Conservation (phyloP, 352 stramenopile species). For the Pythium oligandrum region DNA sequence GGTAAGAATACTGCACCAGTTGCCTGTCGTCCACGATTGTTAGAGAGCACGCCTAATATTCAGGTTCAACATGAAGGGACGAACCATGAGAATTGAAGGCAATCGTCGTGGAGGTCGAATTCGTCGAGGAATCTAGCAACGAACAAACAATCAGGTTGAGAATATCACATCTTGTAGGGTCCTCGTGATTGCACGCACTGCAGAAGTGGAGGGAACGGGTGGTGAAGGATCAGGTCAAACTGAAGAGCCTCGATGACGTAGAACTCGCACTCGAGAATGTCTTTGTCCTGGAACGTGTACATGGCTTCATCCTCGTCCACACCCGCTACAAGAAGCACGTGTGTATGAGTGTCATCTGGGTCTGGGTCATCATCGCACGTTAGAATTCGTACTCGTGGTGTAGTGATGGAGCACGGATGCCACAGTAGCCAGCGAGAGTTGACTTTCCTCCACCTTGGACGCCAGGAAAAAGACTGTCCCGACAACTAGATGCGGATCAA, state of each 20-base stretch:
- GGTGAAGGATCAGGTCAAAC: slow-evolving; percentile 86
- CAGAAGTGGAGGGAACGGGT: slow-evolving; percentile 79
- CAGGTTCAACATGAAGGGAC: not conserved
- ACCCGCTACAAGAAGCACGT: slow-evolving; percentile 29
- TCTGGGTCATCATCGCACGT: not conserved
- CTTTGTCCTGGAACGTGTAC: slow-evolving; percentile 87
- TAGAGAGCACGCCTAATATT: too few relatives aligned
- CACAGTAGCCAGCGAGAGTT: slow-evolving; percentile 73
- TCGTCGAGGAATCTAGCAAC: slow-evolving; percentile 68
- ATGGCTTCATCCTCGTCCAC: slow-evolving; percentile 85
- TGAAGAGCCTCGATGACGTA: slow-evolving; percentile 86
- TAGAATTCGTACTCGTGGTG: slow-evolving; percentile 56
- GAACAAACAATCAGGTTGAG: not conserved
- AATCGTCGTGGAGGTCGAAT: slow-evolving; percentile 84
- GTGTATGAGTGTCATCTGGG: not conserved
- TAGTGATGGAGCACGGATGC: slow-evolving; percentile 82
- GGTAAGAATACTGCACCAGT: slow-evolving; percentile 85
- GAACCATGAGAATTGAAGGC: slow-evolving; percentile 79
- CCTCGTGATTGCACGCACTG: slow-evolving; percentile 35
- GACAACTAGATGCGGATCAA: slow-evolving; percentile 82
- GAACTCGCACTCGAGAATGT: slow-evolving; percentile 89
- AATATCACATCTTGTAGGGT: not conserved
- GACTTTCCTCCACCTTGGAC: slow-evolving; percentile 86
- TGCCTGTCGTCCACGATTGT: slow-evolving; percentile 35
- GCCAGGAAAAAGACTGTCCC: slow-evolving; percentile 84